Percentiles rank a stretch among this genome's conserved stretches.
These are phyloP conservation scores for Leptosphaerulina australis DNA, from an alignment of 2,329 filamentous ascomycete genomes.

Conservation along the genomic window DNA sequence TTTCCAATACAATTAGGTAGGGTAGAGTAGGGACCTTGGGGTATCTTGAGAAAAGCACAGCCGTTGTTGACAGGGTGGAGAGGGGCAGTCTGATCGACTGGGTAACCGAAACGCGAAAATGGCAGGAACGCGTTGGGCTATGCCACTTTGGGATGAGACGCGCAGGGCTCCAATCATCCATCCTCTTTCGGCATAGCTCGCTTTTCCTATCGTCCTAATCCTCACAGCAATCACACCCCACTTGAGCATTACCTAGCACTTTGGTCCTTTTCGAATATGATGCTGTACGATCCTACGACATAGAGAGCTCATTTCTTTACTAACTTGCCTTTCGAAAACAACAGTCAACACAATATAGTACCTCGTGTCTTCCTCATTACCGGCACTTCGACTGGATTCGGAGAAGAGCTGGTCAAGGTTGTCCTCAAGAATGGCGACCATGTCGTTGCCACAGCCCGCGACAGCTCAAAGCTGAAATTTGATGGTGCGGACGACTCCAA, in stretches of 20 bases:
- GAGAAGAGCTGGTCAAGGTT: slow-evolving; percentile 52
- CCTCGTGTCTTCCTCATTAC: slow-evolving; percentile 57
- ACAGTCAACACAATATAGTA: slow-evolving; percentile 38
- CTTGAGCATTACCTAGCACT: neutral
- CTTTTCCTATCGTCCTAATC: neutral
- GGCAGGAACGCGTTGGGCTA: slow-evolving; percentile 7
- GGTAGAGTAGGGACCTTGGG: slow-evolving; percentile 4
- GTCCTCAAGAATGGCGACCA: slow-evolving; percentile 52
- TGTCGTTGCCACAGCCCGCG: slow-evolving; percentile 55
- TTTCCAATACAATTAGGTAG: neutral
- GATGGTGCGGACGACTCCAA: slow-evolving; percentile 54
- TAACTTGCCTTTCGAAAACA: neutral
- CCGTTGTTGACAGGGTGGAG: slow-evolving; percentile 19
- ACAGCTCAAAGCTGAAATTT: slow-evolving; percentile 51
- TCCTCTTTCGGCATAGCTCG: slow-evolving; percentile 10
- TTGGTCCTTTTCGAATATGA: too few species aligned
- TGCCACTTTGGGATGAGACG: slow-evolving; percentile 5
- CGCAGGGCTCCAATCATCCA: slow-evolving; percentile 4
- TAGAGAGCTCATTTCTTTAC: neutral
- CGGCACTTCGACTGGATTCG: slow-evolving; percentile 56
- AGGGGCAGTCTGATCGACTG: slow-evolving; percentile 13
- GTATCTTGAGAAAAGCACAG: slow-evolving; percentile 19
- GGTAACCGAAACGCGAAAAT: slow-evolving; percentile 18
- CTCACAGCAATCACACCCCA: neutral
- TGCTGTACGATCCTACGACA: neutral